These are phyloP conservation scores for Penicillium samsonianum DNA, from an alignment of 495 filamentous ascomycete genomes.

Conservation along the genomic window DNA sequence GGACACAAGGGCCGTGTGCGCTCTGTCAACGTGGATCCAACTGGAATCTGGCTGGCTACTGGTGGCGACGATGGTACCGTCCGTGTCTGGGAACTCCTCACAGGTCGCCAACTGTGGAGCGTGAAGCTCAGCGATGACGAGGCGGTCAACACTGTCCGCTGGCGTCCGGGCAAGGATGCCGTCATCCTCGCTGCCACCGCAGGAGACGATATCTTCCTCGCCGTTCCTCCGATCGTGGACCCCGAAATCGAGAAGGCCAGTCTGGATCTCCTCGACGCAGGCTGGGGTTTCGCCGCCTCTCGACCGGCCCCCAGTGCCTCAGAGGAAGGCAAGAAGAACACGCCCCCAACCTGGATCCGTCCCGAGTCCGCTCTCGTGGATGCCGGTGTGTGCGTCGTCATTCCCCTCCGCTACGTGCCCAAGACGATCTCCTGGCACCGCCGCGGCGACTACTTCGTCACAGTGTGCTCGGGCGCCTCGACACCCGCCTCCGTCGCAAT, in stretches of 20 bases:
- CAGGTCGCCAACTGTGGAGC: slow-evolving; percentile 85
- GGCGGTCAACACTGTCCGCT: slow-evolving; percentile 81
- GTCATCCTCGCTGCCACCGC: slow-evolving; percentile 79
- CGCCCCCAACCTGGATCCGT: slow-evolving; percentile 78
- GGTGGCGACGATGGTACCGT: slow-evolving; percentile 95
- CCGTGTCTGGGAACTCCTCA: slow-evolving; percentile 84
- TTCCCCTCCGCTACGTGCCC: slow-evolving; percentile 76
- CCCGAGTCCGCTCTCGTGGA: slow-evolving; percentile 72
- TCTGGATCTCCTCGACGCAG: slow-evolving; percentile 75
- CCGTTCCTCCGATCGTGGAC: slow-evolving; percentile 70
- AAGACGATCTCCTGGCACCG: slow-evolving; percentile 96
- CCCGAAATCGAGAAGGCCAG: slow-evolving; percentile 73
- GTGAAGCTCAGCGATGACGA: slow-evolving; percentile 78
- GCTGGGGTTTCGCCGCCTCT: slow-evolving; percentile 85
- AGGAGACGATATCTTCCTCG: slow-evolving; percentile 81
- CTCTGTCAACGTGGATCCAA: slow-evolving; percentile 75
- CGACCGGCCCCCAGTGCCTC: slow-evolving; percentile 59
- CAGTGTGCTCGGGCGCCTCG: slow-evolving; percentile 74
- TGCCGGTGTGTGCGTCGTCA: slow-evolving; percentile 72
- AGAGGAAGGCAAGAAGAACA: slow-evolving; percentile 67
- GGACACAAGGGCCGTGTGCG: slow-evolving; percentile 90
- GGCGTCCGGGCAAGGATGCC: slow-evolving; percentile 82
- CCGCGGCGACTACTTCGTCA: slow-evolving; percentile 90
- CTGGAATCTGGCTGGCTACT: slow-evolving; percentile 77
- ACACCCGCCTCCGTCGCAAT: slow-evolving; percentile 71